These are phyloP conservation scores for Pyrus betulifolia DNA, from an alignment of 306 rosid species.

Conservation along the genomic window DNA sequence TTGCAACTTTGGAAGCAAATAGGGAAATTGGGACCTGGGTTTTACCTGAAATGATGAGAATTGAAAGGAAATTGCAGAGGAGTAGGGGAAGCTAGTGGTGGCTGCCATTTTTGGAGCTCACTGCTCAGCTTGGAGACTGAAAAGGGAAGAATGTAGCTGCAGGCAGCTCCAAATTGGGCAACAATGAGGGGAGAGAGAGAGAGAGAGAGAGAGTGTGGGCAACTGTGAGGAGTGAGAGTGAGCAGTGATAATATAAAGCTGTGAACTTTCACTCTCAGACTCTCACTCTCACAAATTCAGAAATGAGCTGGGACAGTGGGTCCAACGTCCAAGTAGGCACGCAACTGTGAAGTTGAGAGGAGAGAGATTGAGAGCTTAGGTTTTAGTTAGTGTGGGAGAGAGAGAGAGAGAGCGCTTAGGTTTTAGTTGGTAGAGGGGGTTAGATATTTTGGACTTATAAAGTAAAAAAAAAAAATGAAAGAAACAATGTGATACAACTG, in stretches of 20 bases:
- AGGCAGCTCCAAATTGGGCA: background rate
- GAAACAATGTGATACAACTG: background rate
- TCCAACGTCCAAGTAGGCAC: background rate
- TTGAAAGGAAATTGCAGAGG: background rate
- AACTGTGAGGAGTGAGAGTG: background rate
- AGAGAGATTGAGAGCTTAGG: background rate
- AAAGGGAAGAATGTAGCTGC: background rate
- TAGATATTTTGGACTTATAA: background rate
- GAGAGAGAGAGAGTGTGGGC: no score
- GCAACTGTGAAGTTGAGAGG: background rate
- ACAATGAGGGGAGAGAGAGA: background rate
- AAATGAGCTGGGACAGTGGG: background rate
- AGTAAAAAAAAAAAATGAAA: background rate
- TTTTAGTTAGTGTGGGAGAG: background rate
- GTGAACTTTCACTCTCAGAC: background rate
- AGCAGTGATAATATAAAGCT: background rate
- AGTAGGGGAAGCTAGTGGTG: background rate
- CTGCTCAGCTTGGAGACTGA: background rate
- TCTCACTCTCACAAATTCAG: background rate
- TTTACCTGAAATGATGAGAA: conserved; percentile 9
- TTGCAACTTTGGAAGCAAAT: background rate
- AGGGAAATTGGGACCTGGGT: background rate
- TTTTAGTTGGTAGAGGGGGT: background rate
- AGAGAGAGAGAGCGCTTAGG: background rate
- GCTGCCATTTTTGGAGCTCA: background rate